Conservation (phyloP, 1,284 basidiomycete species). For the Sanghuangporus baumii region DNA sequence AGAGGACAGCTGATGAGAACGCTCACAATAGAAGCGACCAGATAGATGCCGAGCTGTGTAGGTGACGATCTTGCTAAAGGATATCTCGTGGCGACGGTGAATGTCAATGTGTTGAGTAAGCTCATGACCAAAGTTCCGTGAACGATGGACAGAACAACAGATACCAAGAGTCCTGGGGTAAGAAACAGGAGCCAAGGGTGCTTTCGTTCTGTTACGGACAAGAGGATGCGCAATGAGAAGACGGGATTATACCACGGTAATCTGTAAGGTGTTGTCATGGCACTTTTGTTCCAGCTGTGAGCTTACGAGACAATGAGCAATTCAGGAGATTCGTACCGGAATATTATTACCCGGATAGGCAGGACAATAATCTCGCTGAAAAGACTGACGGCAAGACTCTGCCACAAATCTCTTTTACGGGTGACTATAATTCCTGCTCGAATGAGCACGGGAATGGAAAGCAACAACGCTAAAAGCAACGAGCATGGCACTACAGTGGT, state of each 20-base stretch:
- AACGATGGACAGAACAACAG: neutral
- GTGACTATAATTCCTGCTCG: neutral
- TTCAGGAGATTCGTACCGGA: neutral
- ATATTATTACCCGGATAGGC: neutral
- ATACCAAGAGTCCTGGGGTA: neutral
- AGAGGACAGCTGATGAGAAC: slow-evolving; percentile 69
- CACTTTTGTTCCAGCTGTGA: neutral
- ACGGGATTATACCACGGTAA: neutral
- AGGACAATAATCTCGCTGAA: neutral
- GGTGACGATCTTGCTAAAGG: slow-evolving; percentile 30
- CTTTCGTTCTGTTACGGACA: neutral
- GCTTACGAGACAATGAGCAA: neutral
- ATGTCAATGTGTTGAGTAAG: neutral
- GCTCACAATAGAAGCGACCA: slow-evolving; percentile 54
- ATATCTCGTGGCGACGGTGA: slow-evolving; percentile 43
- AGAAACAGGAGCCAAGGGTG: neutral
- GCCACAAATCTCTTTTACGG: neutral
- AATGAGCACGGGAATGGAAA: neutral
- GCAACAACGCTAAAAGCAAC: neutral
- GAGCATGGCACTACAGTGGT: neutral
- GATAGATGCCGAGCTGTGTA: slow-evolving; percentile 50
- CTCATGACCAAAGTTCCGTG: neutral
- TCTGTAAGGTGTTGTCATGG: neutral
- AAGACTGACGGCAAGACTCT: neutral
- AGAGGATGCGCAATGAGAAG: neutral